Base-by-base conservation (phyloP, 345 rosid species). In the Streptanthus diversifolius region DNA sequence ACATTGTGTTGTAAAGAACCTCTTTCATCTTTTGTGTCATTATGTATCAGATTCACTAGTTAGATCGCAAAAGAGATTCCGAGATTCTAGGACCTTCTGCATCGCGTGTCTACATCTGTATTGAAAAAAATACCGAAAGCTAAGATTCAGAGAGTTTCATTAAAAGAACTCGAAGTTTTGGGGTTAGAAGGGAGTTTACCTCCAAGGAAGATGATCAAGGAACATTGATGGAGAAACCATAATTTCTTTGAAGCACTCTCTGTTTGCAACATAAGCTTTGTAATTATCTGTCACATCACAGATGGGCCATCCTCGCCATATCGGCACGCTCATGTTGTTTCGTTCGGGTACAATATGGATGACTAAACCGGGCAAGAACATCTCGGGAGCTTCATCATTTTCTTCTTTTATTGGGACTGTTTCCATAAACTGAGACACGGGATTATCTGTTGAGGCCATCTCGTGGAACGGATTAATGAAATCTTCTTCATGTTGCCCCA, bases 131-230 rank as follows among this genome's bases (percentile, higher is more conserved):
- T 25, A 5, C 10, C 29, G 30, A 47, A 30, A n/a, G 24, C 11
- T 63, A 27, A 29, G 62, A 56, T 12, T 69, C 49, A 69, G 19
- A 36, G 58, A 39, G 10, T 6, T 63, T 57, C 15, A 70, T 19
- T 4, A 0, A 32, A 9, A 43, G 24, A 36, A 12, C 10, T 27
- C n/a, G 1, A 70, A 22, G 25, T 29, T 44, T 49, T 54, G 13
- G 9, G 9, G 5, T 8, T 11, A 48, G 14, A 54, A 21, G 75
- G 37, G 53, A 48, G 39, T 41, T 41, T 83, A 88, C 97, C 96
- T 93, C 96, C 97, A 91, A 18, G 98, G 98, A 19, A 91, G 87
- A 83, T 93, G 97, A 75, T 91, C 97, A 71, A 91, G 84, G 76
- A 93, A 93, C 99, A 93, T 93, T 40, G 85, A 81, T 66, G 85